These are phyloP conservation scores for Borealophlyctis nickersoniae DNA, from an alignment of 192 early-diverging fungal genomes.

Conservation along the genomic window DNA sequence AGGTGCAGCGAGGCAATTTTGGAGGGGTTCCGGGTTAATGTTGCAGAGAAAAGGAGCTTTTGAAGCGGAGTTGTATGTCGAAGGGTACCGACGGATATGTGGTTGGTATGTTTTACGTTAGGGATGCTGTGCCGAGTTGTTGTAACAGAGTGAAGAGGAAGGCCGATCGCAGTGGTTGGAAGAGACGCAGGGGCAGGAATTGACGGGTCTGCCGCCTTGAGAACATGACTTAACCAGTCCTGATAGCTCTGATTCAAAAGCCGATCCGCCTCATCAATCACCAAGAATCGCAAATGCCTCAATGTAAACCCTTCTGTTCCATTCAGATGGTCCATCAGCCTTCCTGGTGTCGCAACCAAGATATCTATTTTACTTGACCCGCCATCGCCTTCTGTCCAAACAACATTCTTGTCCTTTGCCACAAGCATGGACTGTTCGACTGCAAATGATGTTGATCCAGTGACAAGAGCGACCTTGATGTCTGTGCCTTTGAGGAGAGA, in stretches of 20 bases:
- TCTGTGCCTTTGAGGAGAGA: slow-evolving; percentile 71
- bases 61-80: slow-evolving; percentile 57
- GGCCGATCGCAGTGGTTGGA: slow-evolving; percentile 14
- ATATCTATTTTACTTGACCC: slow-evolving; percentile 78
- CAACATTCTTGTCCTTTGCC: slow-evolving; percentile 3
- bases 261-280: slow-evolving; percentile 96
- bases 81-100: not conserved
- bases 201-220: slow-evolving; percentile 44
- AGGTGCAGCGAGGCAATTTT: slow-evolving; percentile 85
- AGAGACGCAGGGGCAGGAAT: not conserved
- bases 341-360: slow-evolving; percentile 91
- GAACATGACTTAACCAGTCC: slow-evolving; percentile 82
- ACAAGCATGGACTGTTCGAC: slow-evolving; percentile 58
- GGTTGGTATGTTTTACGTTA: slow-evolving; percentile 7
- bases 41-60: slow-evolving; percentile 95
- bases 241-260: slow-evolving; percentile 88
- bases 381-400: slow-evolving; percentile 33
- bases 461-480: slow-evolving; percentile 69
- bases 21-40: slow-evolving; percentile 87
- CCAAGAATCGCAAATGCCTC: slow-evolving; percentile 86
- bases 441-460: slow-evolving; percentile 74
- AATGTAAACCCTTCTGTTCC: slow-evolving; percentile 82
- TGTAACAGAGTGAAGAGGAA: slow-evolving; percentile 27
- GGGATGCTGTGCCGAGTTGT: slow-evolving; percentile 23
- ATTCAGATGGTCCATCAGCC: slow-evolving; percentile 87